Percentiles rank a stretch among this genome's conserved stretches.
These are phyloP conservation scores for Zygoascus bituminiphila DNA, from an alignment of 805 yeast species.

Conservation along the genomic window DNA sequence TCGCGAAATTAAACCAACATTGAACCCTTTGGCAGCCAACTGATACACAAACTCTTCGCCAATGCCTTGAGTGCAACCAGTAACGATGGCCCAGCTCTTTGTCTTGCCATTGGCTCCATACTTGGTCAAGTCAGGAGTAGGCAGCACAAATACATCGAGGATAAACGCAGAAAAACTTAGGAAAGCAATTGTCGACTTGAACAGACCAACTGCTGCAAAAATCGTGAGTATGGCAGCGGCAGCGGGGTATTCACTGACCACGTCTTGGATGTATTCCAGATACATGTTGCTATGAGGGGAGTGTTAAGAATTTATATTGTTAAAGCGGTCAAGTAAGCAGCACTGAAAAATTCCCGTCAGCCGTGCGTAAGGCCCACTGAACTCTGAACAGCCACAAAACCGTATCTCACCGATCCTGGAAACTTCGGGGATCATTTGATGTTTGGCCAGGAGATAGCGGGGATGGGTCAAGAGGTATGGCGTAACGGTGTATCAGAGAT, in stretches of 20 bases:
- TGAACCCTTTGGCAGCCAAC: conserved; percentile 78
- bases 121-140: conserved; percentile 46
- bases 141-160: conserved; percentile 48
- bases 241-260: conserved; percentile 2
- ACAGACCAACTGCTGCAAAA: conserved; percentile 38
- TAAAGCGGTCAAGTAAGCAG: too few relatives aligned
- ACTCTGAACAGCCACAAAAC: too few relatives aligned
- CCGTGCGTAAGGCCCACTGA: too few relatives aligned
- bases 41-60: conserved; percentile 88
- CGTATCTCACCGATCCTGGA: too few relatives aligned
- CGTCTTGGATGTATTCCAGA: conserved; percentile 3
- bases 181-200: conserved; percentile 44
- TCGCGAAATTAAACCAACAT: conserved; percentile 76
- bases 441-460: too few relatives aligned
- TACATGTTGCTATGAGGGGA: too few relatives aligned
- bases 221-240: conserved; percentile 8
- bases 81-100: conserved; percentile 80
- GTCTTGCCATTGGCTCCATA: conserved; percentile 52
- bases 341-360: too few relatives aligned
- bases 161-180: conserved; percentile 47
- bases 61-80: conserved; percentile 97
- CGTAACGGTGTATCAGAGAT: too few relatives aligned
- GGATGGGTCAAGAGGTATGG: too few relatives aligned
- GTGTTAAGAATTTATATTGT: too few relatives aligned
- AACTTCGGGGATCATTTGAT: too few relatives aligned